A percentile compares a stretch with the other conserved stretches of the same genome.
phyloP scores from a whole-genome alignment of 345 rosid species.

The Gossypium australe region DNA sequence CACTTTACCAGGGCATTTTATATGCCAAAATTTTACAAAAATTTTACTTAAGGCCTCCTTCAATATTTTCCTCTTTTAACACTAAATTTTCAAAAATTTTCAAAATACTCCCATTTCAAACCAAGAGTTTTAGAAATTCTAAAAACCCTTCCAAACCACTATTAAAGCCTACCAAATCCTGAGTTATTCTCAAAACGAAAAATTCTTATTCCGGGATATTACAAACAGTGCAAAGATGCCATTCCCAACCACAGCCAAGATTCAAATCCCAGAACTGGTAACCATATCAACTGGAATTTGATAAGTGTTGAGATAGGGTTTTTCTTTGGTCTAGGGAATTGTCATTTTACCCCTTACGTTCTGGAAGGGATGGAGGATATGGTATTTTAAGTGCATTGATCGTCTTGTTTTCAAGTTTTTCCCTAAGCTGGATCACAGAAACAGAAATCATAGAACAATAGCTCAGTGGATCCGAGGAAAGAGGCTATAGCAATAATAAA shows the following conservation, averaged over 20 bases:
- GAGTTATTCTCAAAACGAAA: no score
- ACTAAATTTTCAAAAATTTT: no score
- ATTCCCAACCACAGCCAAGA: neutral
- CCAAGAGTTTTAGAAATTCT: no score
- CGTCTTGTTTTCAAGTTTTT: neutral
- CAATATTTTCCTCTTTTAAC: no score
- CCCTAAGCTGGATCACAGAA: neutral
- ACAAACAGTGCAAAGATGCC: neutral
- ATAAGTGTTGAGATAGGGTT: neutral
- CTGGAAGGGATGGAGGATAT: constrained; percentile 6
- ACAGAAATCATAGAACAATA: neutral
- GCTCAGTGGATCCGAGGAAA: neutral
- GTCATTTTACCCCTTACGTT: neutral
- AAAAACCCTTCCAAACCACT: no score
- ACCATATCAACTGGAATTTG: neutral
- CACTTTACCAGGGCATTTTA: no score
- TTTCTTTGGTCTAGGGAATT: constrained; percentile 4
- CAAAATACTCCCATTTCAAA: no score
- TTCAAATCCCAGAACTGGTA: neutral
- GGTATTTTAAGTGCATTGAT: neutral
- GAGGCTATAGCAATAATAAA: neutral
- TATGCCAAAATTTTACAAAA: no score
- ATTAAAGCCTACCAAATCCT: no score
- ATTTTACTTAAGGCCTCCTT: no score
- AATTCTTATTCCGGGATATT: no score